Percentiles rank a stretch among this genome's conserved stretches.
Conservation (phyloP, 2,329 filamentous ascomycete species). For the Xylaria sp. region DNA sequence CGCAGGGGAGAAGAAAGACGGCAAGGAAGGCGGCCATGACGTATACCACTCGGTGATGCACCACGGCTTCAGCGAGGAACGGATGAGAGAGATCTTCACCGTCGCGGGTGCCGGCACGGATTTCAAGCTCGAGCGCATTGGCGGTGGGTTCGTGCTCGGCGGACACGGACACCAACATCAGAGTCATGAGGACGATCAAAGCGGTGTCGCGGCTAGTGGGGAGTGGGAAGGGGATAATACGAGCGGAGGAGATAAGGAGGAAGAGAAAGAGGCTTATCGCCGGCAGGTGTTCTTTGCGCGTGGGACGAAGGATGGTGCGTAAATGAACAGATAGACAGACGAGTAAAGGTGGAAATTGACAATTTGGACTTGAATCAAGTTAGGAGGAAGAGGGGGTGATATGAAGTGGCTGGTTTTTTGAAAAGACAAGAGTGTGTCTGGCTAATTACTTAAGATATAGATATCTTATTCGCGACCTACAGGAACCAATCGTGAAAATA, state of each 20-base stretch:
- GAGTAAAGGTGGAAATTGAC: too few relatives aligned
- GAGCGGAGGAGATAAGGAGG: constrained; percentile 8
- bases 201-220: background rate
- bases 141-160: constrained; percentile 55
- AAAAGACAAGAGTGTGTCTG: too few relatives aligned
- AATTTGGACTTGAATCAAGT: background rate
- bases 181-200: background rate
- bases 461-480: background rate
- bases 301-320: constrained; percentile 48
- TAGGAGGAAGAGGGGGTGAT: background rate
- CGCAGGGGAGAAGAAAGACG: constrained; percentile 51
- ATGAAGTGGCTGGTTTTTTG: background rate
- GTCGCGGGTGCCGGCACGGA: constrained; percentile 67
- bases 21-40: constrained; percentile 13
- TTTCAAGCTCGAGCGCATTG: constrained; percentile 68
- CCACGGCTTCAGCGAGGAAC: constrained; percentile 71
- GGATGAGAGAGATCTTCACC: constrained; percentile 70
- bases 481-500: background rate
- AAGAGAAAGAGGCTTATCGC: constrained; percentile 50
- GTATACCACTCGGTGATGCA: constrained; percentile 67
- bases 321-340: background rate
- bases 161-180: constrained; percentile 14
- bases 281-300: constrained; percentile 63
- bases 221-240: background rate
- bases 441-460: too few relatives aligned